Evolutionary conservation across 2,329 filamentous ascomycete genomes (phyloP).

Genomic region (Nothophoma quercina): DNA sequence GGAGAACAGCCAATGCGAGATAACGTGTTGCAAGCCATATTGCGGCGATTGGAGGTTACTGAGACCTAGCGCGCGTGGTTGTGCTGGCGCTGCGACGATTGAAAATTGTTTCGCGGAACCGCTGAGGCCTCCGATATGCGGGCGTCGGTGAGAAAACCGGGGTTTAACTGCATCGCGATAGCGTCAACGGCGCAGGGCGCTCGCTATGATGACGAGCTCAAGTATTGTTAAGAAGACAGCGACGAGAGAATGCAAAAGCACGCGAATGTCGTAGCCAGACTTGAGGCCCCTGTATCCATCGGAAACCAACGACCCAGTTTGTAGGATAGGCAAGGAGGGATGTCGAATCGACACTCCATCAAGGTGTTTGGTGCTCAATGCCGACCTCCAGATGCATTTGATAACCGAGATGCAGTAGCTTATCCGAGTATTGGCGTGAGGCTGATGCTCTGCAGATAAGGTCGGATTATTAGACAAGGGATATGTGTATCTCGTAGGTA

Average conservation of each 20-base stretch:
- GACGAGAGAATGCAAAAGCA: neutral
- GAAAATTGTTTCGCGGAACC: constrained; percentile 22
- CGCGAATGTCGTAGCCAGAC: neutral
- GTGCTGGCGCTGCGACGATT: constrained; percentile 21
- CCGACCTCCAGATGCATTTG: neutral
- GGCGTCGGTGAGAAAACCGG: constrained; percentile 28
- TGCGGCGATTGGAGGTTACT: constrained; percentile 27
- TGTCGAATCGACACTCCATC: neutral
- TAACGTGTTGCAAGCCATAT: constrained; percentile 23
- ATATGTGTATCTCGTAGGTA: too few relatives aligned
- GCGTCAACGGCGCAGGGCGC: constrained; percentile 25
- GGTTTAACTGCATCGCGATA: constrained; percentile 25
- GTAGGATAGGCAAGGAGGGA: neutral
- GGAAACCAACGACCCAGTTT: too few relatives aligned
- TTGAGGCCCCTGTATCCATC: neutral
- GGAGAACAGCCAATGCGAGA: constrained; percentile 35
- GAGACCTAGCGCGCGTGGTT: constrained; percentile 19
- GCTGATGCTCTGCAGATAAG: neutral
- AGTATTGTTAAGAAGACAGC: neutral
- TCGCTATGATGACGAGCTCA: neutral
- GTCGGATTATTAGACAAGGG: neutral
- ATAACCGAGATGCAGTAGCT: constrained; percentile 10
- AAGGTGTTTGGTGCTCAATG: neutral
- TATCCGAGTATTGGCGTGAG: neutral
- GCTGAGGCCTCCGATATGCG: constrained; percentile 16